Percentiles rank a stretch among this genome's conserved stretches.
Evolutionary conservation across 345 rosid species (phyloP).

Genomic region (Hypericum perforatum): DNA sequence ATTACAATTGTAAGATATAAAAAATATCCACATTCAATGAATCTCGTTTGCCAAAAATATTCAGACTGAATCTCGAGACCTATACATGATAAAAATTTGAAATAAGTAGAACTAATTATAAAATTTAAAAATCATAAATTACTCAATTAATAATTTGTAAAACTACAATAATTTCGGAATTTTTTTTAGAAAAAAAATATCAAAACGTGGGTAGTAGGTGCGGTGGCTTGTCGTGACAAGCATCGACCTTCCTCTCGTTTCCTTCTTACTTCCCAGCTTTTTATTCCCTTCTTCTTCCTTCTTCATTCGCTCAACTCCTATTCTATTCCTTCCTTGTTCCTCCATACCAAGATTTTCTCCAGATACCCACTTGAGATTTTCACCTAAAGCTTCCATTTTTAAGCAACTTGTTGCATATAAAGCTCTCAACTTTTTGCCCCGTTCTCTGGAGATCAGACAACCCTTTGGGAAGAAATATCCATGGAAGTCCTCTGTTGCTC

Average conservation of each 20-base stretch:
- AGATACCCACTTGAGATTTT: constrained; percentile 1
- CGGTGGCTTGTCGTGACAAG: constrained; percentile 17
- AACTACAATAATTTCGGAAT: no score
- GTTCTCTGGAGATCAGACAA: neutral
- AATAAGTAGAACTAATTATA: no score
- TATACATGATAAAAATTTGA: no score
- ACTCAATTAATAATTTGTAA: no score
- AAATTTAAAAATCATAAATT: no score
- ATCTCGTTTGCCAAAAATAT: no score
- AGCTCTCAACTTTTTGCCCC: neutral
- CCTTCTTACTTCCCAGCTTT: constrained; percentile 1
- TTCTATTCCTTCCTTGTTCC: neutral
- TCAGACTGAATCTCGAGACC: no score
- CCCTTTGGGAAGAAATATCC: neutral
- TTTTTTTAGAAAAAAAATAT: neutral
- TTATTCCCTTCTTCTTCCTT: constrained; percentile 8
- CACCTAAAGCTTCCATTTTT: neutral
- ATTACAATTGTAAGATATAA: no score
- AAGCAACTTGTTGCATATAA: no score
- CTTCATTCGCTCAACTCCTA: neutral
- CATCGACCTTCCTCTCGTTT: neutral
- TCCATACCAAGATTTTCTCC: neutral
- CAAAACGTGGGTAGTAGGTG: neutral
- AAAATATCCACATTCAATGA: no score
- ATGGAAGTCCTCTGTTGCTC: constrained; percentile 33